phyloP scores from a whole-genome alignment of 2,329 filamentous ascomycete genomes.

The Pseudogymnoascus pannorum region DNA sequence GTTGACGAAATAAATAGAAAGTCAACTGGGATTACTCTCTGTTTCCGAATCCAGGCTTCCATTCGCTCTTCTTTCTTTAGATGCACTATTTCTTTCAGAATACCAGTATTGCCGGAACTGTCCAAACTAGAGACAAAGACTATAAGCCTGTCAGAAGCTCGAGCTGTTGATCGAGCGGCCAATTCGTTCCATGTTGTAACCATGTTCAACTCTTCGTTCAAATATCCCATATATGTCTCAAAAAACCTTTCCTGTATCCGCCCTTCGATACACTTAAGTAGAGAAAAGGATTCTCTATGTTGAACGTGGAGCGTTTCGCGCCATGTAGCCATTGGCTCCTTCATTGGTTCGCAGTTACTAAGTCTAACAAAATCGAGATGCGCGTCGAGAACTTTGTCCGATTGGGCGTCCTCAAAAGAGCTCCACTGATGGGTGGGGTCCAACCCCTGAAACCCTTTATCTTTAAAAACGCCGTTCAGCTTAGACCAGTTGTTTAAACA shows the following conservation, averaged over 20 bases:
- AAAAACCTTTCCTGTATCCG: neutral
- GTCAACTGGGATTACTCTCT: neutral
- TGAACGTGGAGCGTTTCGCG: neutral
- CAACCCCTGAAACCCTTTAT: neutral
- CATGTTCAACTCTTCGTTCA: neutral
- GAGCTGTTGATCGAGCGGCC: neutral
- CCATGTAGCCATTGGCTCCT: neutral
- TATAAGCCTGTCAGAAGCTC: neutral
- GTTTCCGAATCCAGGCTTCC: conserved; percentile 3
- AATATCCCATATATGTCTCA: neutral
- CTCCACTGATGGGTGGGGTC: neutral
- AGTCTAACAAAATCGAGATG: neutral
- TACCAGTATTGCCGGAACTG: neutral
- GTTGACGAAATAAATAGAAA: neutral
- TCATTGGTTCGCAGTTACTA: neutral
- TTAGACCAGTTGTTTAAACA: conserved; percentile 1
- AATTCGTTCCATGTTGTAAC: neutral
- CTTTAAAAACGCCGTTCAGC: neutral
- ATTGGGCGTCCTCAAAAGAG: neutral
- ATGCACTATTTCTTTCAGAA: neutral
- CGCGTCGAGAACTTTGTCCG: neutral
- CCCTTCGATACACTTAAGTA: neutral
- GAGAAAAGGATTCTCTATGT: neutral
- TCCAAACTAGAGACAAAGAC: neutral
- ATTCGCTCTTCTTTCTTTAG: neutral